Percentiles rank a stretch among this genome's conserved stretches.
These are phyloP conservation scores for Sphaerobolus stellatus DNA, from an alignment of 1,284 basidiomycete species.

Conservation along the genomic window DNA sequence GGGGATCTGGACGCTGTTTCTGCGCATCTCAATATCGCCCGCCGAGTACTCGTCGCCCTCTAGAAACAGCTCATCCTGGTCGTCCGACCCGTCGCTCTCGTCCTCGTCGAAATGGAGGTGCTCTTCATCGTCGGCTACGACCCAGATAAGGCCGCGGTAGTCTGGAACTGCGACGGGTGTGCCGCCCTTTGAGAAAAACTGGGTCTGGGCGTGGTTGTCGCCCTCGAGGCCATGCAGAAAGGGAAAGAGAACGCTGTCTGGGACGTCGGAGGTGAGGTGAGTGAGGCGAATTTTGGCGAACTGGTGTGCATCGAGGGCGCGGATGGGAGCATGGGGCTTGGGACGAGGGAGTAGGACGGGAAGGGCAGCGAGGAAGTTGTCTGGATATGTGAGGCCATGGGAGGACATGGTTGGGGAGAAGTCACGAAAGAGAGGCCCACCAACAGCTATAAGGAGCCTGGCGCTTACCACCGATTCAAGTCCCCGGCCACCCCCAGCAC, in stretches of 20 bases:
- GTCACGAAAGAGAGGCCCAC: background rate
- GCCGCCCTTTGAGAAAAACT: slow-evolving; percentile 58
- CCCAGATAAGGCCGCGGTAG: slow-evolving; percentile 71
- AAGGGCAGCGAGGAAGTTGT: slow-evolving; percentile 38
- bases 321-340: slow-evolving; percentile 42
- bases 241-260: slow-evolving; percentile 77
- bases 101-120: slow-evolving; percentile 6
- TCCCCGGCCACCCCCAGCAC: no score
- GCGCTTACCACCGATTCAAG: no score
- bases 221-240: slow-evolving; percentile 84
- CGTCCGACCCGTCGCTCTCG: slow-evolving; percentile 13
- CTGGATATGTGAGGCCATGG: slow-evolving; percentile 44
- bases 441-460: no score
- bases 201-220: slow-evolving; percentile 70
- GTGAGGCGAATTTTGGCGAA: slow-evolving; percentile 63
- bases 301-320: slow-evolving; percentile 51
- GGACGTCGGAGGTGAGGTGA: slow-evolving; percentile 66
- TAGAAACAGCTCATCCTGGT: slow-evolving; percentile 13
- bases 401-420: slow-evolving; percentile 3
- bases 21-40: slow-evolving; percentile 16
- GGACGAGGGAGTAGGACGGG: slow-evolving; percentile 39
- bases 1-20: background rate
- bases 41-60: slow-evolving; percentile 16
- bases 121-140: slow-evolving; percentile 64
- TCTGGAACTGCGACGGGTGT: slow-evolving; percentile 34